A percentile compares a stretch with the other conserved stretches of the same genome.
Evolutionary conservation across 495 filamentous ascomycete genomes (phyloP).

Genomic region (Penicillium tannophilum): DNA sequence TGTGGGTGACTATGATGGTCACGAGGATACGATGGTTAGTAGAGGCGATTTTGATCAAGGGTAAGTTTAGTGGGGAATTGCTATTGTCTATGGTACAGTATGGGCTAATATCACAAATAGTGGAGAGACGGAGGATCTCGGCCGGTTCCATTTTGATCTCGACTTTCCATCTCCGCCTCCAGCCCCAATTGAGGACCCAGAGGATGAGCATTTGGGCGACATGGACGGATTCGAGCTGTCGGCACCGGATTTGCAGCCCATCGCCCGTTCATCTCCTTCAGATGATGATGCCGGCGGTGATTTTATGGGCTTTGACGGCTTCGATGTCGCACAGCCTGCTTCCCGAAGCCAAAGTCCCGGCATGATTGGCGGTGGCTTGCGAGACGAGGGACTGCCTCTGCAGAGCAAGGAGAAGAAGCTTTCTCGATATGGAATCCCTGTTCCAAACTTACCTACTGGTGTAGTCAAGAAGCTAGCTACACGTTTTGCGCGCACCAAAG

Average conservation of each 20-base stretch:
- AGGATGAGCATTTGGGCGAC: constrained; percentile 34
- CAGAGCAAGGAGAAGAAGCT: constrained; percentile 54
- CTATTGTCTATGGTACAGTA: constrained; percentile 15
- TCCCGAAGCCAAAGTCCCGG: constrained; percentile 43
- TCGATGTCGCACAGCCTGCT: constrained; percentile 33
- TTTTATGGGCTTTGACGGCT: constrained; percentile 21
- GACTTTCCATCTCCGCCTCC: constrained; percentile 45
- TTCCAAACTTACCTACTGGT: constrained; percentile 69
- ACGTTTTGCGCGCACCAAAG: constrained; percentile 63
- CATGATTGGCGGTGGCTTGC: constrained; percentile 45
- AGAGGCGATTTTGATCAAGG: constrained; percentile 46
- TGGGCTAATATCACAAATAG: constrained; percentile 39
- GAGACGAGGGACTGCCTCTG: constrained; percentile 33
- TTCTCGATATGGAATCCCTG: constrained; percentile 73
- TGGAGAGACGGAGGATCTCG: constrained; percentile 49
- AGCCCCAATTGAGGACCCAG: constrained; percentile 31
- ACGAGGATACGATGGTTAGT: constrained; percentile 34
- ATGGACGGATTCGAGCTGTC: constrained; percentile 44
- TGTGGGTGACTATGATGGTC: constrained; percentile 38
- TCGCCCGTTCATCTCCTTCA: constrained; percentile 18
- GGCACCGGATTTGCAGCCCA: constrained; percentile 36
- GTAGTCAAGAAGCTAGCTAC: constrained; percentile 77
- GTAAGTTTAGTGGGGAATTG: constrained; percentile 28
- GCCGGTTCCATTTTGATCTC: constrained; percentile 47
- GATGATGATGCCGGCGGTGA: constrained; percentile 31